Evolutionary conservation across 2,329 filamentous ascomycete genomes (phyloP), one percentile per base, ranked within the genome.

Genomic region (Fusarium phyllophilum): DNA sequence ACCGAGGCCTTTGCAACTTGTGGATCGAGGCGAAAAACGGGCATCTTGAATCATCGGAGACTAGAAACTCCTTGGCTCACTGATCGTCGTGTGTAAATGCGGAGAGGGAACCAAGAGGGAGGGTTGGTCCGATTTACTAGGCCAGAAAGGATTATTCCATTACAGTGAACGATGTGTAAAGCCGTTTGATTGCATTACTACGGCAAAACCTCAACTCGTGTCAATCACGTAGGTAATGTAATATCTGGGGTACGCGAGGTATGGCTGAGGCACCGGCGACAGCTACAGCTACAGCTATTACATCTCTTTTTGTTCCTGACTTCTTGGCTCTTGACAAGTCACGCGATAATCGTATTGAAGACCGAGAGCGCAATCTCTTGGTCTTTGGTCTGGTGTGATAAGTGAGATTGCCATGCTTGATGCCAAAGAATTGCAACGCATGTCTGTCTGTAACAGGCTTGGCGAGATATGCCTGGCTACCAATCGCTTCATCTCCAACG

Each of bases 101-200:
- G 70, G 64, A 72, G 58, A 69, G 54, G 29, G 46, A 41, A 42
- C 64, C 56, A 67, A 60, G 56, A 58, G 29, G 55, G 51, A 69
- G 65, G 52, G 39, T 33, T 48, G 36, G 31, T 52, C 67, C 36
- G 61, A 46, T 61, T 60, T 57, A 39, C 68, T 20, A 46, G 24
- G 51, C 33, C 44, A 41, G 36, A 68, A 68, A 62, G 39, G 55
- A 68, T 54, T 70, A 70, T 70, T 70, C 41, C 59, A 73, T 73
- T 73, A 73, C 70, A 29, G 66, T 51, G 70, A 55, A 26, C 67
- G 41, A 74, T 74, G 71, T 74, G 71, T 74, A 74, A 74, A 71
- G 38, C 46, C 46, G 56, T 57, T 68, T 54, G 71, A 74, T 74
- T 74, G 38, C 62, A 74, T 74, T 72, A 74, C 71, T 59, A 72